These are phyloP conservation scores for Cadophora gregata DNA, from an alignment of 2,329 filamentous ascomycete species.

Conservation along the genomic window DNA sequence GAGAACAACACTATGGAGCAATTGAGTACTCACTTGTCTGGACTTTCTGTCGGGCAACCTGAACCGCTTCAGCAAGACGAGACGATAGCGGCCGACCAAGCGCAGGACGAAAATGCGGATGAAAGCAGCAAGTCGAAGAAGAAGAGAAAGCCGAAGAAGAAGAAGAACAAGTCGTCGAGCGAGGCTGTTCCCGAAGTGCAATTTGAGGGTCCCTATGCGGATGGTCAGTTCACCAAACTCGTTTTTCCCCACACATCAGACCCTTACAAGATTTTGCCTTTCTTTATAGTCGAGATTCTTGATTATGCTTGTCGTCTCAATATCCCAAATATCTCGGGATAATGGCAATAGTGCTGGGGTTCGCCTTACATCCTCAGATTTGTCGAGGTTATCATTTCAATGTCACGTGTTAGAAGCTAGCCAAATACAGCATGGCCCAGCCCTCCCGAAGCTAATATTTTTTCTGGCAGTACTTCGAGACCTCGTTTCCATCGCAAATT, in stretches of 20 bases:
- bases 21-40: neutral
- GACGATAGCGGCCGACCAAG: neutral
- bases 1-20: neutral
- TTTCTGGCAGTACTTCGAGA: slow-evolving; percentile 4
- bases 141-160: neutral
- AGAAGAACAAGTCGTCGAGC: slow-evolving; percentile 2
- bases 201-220: neutral
- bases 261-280: neutral
- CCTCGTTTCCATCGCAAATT: neutral
- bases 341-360: neutral
- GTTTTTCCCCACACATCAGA: neutral
- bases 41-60: neutral
- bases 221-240: slow-evolving; percentile 11
- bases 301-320: neutral
- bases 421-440: neutral
- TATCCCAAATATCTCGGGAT: neutral
- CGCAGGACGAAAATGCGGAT: neutral
- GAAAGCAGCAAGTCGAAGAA: neutral
- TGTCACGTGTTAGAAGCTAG: neutral
- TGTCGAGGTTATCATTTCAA: neutral
- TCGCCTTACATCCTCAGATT: neutral
- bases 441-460: neutral
- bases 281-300: neutral
- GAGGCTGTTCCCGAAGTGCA: neutral
- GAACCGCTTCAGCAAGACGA: neutral